These are phyloP conservation scores for Schizothecium vesticola DNA, from an alignment of 495 filamentous ascomycete species.

Conservation along the genomic window DNA sequence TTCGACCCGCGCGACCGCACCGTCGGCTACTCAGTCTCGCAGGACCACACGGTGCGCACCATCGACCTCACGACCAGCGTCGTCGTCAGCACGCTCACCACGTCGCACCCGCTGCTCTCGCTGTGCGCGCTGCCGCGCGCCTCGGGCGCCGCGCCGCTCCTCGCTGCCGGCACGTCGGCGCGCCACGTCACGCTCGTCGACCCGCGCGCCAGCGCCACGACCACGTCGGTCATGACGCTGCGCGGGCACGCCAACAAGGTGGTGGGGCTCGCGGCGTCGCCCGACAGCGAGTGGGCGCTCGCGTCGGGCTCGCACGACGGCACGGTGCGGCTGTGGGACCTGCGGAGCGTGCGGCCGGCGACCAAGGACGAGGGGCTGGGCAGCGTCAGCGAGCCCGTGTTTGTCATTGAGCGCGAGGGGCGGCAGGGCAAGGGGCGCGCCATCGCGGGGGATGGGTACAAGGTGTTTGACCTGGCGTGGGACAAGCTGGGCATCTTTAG, in stretches of 20 bases:
- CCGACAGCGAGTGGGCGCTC: constrained; percentile 70
- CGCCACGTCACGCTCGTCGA: constrained; percentile 86
- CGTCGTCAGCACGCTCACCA: constrained; percentile 72
- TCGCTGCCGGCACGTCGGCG: constrained; percentile 82
- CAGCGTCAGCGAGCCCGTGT: constrained; percentile 71
- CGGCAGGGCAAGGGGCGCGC: constrained; percentile 54
- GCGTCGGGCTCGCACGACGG: constrained; percentile 84
- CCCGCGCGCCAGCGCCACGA: constrained; percentile 67
- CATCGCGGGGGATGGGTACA: constrained; percentile 68
- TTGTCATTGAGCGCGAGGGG: constrained; percentile 72
- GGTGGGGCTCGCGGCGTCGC: constrained; percentile 60
- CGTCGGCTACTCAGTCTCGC: constrained; percentile 81
- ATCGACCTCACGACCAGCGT: constrained; percentile 79
- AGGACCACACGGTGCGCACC: constrained; percentile 84
- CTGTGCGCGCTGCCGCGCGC: constrained; percentile 59
- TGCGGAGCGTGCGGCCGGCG: constrained; percentile 63
- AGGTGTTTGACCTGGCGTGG: constrained; percentile 90
- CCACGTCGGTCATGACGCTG: constrained; percentile 77
- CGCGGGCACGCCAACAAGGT: constrained; percentile 86
- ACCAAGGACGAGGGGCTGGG: constrained; percentile 55
- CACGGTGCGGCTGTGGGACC: constrained; percentile 87
- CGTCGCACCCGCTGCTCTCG: constrained; percentile 73
- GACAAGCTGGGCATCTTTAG: constrained; percentile 85
- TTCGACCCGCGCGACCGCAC: constrained; percentile 82
- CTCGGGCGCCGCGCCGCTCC: constrained; percentile 38